A percentile compares a stretch with the other conserved stretches of the same genome.
These are phyloP conservation scores for Arctostaphylos glauca DNA, from an alignment of 148 eudicot species.

Conservation along the genomic window DNA sequence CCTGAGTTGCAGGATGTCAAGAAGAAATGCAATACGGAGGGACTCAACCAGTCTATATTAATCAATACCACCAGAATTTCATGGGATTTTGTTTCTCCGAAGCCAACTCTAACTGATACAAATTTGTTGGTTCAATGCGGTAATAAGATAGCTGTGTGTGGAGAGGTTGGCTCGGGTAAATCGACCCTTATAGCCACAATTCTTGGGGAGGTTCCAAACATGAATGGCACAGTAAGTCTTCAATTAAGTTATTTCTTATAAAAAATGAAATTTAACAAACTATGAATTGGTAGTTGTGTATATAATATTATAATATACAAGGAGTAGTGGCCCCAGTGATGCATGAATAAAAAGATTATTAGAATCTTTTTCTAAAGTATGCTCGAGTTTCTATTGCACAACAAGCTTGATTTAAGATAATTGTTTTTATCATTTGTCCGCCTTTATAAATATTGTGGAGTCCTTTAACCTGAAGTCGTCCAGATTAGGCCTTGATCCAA, in stretches of 20 bases:
- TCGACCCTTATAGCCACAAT: constrained; percentile 54
- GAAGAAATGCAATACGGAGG: background rate
- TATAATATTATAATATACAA: too few relatives aligned
- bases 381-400: too few relatives aligned
- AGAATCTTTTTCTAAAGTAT: too few relatives aligned
- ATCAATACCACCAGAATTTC: constrained; percentile 28
- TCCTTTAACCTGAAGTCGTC: too few relatives aligned
- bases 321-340: too few relatives aligned
- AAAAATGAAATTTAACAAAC: background rate
- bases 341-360: too few relatives aligned
- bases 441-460: too few relatives aligned
- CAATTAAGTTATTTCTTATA: background rate
- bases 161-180: constrained; percentile 67
- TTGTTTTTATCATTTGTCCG: too few relatives aligned
- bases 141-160: constrained; percentile 57
- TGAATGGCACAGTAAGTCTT: constrained; percentile 25
- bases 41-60: constrained; percentile 16
- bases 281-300: background rate
- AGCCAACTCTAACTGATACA: constrained; percentile 31
- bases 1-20: constrained; percentile 35
- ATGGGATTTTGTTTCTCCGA: constrained; percentile 37
- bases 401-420: too few relatives aligned
- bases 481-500: too few relatives aligned
- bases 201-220: constrained; percentile 53
- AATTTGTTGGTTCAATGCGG: constrained; percentile 36